Evolutionary conservation across 75 land plant genomes (phyloP).

Genomic region (Ceratopteris richardii): DNA sequence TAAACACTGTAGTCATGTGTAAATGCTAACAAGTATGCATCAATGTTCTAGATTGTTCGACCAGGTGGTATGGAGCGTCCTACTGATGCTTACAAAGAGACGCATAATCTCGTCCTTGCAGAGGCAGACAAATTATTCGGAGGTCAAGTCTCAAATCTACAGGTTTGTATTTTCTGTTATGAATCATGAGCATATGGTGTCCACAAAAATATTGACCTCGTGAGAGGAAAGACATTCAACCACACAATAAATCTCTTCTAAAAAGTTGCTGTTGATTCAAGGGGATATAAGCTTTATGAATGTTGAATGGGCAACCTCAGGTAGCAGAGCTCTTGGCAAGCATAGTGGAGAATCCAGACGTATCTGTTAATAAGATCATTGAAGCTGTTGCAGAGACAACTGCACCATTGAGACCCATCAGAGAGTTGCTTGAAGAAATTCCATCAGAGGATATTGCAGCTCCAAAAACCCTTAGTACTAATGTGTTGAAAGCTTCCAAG

Average conservation of each 20-base stretch:
- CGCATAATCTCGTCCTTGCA: slow-evolving; percentile 75
- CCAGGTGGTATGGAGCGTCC: slow-evolving; percentile 99
- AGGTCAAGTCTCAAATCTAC: slow-evolving; percentile 87
- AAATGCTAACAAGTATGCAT: too few species aligned
- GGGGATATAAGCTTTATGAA: too few species aligned
- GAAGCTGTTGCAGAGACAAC: slow-evolving; percentile 94
- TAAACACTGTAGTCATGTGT: too few species aligned
- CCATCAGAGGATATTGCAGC: slow-evolving; percentile 28
- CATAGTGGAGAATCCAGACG: slow-evolving; percentile 55
- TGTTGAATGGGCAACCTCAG: slow-evolving; percentile 8
- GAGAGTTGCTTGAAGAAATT: slow-evolving; percentile 61
- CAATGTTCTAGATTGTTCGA: slow-evolving; percentile 62
- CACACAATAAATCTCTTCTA: too few species aligned
- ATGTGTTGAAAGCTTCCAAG: slow-evolving; percentile 1
- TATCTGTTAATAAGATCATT: slow-evolving; percentile 68
- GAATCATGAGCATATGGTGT: too few species aligned
- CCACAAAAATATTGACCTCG: too few species aligned
- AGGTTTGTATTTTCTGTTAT: slow-evolving; percentile 38
- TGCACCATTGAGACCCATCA: slow-evolving; percentile 66
- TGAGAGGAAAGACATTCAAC: too few species aligned
- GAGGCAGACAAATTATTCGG: slow-evolving; percentile 65
- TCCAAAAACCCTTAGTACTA: background rate
- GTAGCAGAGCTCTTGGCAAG: slow-evolving; percentile 79
- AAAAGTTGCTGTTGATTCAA: too few species aligned
- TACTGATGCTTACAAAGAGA: slow-evolving; percentile 81